phyloP scores from a whole-genome alignment of 2,329 filamentous ascomycete species.

The Calonectria fujianensis region DNA sequence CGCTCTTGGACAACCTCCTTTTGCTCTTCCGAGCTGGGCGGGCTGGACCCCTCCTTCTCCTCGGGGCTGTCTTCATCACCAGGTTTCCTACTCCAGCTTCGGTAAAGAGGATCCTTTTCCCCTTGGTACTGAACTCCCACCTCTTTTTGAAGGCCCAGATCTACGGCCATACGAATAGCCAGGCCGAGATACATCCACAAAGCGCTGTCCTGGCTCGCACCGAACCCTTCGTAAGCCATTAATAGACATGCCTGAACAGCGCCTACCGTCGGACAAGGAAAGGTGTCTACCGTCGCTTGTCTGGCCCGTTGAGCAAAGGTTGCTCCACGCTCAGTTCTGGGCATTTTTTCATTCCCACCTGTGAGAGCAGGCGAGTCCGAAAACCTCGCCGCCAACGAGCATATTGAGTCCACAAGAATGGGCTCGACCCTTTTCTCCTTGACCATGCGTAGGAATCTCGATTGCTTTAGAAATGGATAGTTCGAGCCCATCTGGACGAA shows the following conservation, averaged over 20 bases:
- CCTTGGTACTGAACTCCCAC: slow-evolving; percentile 81
- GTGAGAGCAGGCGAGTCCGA: slow-evolving; percentile 75
- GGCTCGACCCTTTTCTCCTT: slow-evolving; percentile 88
- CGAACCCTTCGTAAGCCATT: slow-evolving; percentile 92
- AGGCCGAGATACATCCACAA: slow-evolving; percentile 96
- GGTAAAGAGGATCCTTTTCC: slow-evolving; percentile 71
- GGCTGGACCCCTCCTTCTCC: slow-evolving; percentile 64
- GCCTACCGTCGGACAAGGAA: slow-evolving; percentile 87
- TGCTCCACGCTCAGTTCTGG: slow-evolving; percentile 81
- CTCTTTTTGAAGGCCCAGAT: slow-evolving; percentile 87
- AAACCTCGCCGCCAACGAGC: slow-evolving; percentile 87
- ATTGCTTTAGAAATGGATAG: slow-evolving; percentile 86
- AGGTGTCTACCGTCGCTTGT: slow-evolving; percentile 87
- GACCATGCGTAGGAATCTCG: slow-evolving; percentile 84
- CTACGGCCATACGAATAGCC: slow-evolving; percentile 88
- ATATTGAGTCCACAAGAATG: slow-evolving; percentile 91
- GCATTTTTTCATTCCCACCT: slow-evolving; percentile 68
- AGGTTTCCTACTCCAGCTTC: slow-evolving; percentile 64
- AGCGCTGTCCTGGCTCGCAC: slow-evolving; percentile 90
- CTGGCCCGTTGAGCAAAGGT: slow-evolving; percentile 89
- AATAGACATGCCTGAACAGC: slow-evolving; percentile 89
- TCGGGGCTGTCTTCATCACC: slow-evolving; percentile 61
- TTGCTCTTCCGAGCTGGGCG: slow-evolving; percentile 70
- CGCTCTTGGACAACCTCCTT: slow-evolving; percentile 85
- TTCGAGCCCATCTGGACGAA: slow-evolving; percentile 89